Evolutionary conservation across 2,329 filamentous ascomycete genomes (phyloP).

Genomic region (Parastagonospora avenae): DNA sequence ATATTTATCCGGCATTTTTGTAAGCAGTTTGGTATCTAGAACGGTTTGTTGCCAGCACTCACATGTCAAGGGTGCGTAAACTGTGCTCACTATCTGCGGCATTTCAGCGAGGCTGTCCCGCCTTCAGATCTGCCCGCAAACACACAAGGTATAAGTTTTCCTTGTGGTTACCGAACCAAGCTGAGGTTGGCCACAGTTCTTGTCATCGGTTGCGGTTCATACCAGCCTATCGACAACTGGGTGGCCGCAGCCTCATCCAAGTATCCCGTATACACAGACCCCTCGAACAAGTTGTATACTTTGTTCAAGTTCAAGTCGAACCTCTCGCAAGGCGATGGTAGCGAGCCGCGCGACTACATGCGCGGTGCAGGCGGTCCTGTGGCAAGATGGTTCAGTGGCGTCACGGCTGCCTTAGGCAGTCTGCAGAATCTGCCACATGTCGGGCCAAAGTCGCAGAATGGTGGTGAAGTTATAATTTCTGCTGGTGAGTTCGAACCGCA

Average conservation of each 20-base stretch:
- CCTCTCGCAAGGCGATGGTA: slow-evolving; percentile 15
- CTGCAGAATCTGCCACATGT: slow-evolving; percentile 23
- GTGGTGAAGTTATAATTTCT: slow-evolving; percentile 26
- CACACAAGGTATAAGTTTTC: slow-evolving; percentile 19
- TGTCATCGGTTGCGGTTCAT: slow-evolving; percentile 27
- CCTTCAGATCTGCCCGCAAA: slow-evolving; percentile 20
- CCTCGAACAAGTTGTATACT: slow-evolving; percentile 20
- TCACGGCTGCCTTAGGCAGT: slow-evolving; percentile 23
- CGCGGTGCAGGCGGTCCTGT: slow-evolving; percentile 18
- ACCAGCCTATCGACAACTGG: slow-evolving; percentile 31
- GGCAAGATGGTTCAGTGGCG: slow-evolving; percentile 17
- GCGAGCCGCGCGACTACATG: slow-evolving; percentile 29
- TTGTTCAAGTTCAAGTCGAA: slow-evolving; percentile 29
- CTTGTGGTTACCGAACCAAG: too few relatives aligned
- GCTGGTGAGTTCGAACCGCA: slow-evolving; percentile 8
- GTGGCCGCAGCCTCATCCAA: slow-evolving; percentile 15
- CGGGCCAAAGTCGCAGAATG: slow-evolving; percentile 30
- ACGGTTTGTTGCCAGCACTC: neutral
- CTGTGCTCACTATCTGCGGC: slow-evolving; percentile 29
- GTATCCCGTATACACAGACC: slow-evolving; percentile 32
- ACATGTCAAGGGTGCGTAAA: slow-evolving; percentile 27
- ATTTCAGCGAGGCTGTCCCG: slow-evolving; percentile 23
- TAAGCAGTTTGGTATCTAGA: slow-evolving; percentile 2
- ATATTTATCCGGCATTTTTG: slow-evolving; percentile 31
- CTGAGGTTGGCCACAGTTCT: slow-evolving; percentile 14